Evolutionary conservation across 2,329 filamentous ascomycete species (phyloP).

Genomic region (Colletotrichum sp.): DNA sequence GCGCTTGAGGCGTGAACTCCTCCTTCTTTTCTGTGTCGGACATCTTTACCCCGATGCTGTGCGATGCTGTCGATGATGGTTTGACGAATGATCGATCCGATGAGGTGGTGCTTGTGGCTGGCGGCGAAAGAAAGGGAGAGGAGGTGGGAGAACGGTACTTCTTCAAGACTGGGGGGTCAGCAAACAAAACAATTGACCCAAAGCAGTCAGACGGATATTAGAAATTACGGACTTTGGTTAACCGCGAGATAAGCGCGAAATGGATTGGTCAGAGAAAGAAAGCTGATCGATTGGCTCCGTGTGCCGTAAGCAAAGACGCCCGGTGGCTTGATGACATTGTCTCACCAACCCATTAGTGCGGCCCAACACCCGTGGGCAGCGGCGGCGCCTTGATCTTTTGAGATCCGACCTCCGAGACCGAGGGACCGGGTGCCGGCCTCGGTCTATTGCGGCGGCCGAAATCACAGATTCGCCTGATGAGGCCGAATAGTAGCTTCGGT

Average conservation of each 20-base stretch:
- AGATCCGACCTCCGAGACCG: background rate
- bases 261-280: background rate
- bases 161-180: background rate
- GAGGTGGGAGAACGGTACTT: accelerated
- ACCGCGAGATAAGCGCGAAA: background rate
- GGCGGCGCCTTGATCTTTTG: background rate
- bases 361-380: background rate
- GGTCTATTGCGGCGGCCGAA: background rate
- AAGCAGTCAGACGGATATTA: background rate
- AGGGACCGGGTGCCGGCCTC: background rate
- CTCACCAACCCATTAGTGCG: background rate
- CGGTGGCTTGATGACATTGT: background rate
- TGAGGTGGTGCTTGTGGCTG: background rate
- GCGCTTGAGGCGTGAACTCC: background rate
- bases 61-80: background rate
- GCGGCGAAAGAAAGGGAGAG: background rate
- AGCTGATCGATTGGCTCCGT: background rate
- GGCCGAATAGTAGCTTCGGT: background rate
- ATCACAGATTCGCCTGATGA: background rate
- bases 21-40: background rate
- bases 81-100: background rate
- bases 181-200: background rate
- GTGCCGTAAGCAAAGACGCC: background rate
- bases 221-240: background rate
- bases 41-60: background rate